Evolutionary conservation across 2,329 filamentous ascomycete genomes (phyloP).

Genomic region (Penicillium polonicum): DNA sequence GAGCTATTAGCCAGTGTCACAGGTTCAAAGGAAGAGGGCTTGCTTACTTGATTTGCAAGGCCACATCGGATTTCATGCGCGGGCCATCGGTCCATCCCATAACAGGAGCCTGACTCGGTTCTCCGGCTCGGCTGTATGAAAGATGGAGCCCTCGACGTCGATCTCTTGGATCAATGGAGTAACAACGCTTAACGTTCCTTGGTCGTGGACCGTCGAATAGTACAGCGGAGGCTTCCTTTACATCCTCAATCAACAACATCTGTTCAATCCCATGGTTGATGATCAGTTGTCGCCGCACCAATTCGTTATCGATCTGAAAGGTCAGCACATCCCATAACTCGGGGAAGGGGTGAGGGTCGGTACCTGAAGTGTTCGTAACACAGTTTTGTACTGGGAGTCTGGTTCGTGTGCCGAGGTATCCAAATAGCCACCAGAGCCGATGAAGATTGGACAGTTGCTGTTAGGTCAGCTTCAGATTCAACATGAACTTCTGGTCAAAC

Average conservation of each 20-base stretch:
- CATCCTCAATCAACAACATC: constrained; percentile 69
- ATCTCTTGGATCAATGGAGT: constrained; percentile 62
- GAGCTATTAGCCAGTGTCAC: background rate
- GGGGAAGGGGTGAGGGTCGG: background rate
- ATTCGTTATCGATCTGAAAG: constrained; percentile 68
- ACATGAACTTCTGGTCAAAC: constrained; percentile 15
- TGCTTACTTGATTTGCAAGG: constrained; percentile 60
- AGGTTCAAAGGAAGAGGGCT: background rate
- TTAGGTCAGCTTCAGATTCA: constrained; percentile 18
- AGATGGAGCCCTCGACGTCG: constrained; percentile 62
- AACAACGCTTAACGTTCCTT: constrained; percentile 70
- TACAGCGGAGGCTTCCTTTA: constrained; percentile 64
- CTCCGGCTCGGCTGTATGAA: constrained; percentile 50
- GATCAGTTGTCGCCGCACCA: constrained; percentile 77
- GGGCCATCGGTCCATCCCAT: constrained; percentile 54
- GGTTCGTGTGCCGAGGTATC: constrained; percentile 71
- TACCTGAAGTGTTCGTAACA: constrained; percentile 70
- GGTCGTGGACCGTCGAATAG: constrained; percentile 65
- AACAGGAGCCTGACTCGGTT: constrained; percentile 54
- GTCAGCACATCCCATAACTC: constrained; percentile 18
- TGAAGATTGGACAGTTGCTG: constrained; percentile 59
- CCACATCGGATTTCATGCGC: constrained; percentile 78
- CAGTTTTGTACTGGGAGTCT: constrained; percentile 68
- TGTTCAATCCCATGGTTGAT: constrained; percentile 84
- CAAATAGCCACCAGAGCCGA: constrained; percentile 57